These are phyloP conservation scores for Pseudozyma sp. DNA, from an alignment of 1,284 basidiomycete species.

Conservation along the genomic window DNA sequence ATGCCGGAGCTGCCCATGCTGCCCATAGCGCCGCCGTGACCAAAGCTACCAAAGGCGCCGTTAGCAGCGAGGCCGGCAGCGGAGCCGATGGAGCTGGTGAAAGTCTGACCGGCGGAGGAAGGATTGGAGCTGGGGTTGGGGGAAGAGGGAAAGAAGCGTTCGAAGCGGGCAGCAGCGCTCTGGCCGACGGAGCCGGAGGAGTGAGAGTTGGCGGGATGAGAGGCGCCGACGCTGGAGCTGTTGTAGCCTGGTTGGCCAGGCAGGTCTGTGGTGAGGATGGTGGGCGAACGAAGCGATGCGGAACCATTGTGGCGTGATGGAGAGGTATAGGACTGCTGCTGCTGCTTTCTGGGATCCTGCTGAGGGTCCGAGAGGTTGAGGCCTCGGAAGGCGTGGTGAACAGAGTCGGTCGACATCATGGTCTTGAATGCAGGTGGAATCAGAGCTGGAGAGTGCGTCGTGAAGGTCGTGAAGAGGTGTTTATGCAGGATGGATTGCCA, in stretches of 20 bases:
- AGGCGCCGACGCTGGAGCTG: constrained; percentile 8
- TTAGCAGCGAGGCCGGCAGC: constrained; percentile 38
- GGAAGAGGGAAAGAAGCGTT: constrained; percentile 59
- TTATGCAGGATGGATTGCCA: neutral
- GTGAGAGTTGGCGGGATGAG: constrained; percentile 12
- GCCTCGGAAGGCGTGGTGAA: constrained; percentile 38
- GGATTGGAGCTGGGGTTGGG: constrained; percentile 34
- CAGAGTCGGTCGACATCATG: constrained; percentile 48
- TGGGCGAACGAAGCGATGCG: constrained; percentile 40
- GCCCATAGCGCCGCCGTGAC: constrained; percentile 44
- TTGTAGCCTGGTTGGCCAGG: constrained; percentile 31
- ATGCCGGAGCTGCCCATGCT: constrained; percentile 32
- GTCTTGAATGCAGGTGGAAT: neutral
- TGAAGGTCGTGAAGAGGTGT: neutral
- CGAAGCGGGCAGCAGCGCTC: constrained; percentile 60
- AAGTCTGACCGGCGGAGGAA: constrained; percentile 37
- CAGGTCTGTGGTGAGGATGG: constrained; percentile 28
- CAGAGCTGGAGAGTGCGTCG: too few relatives aligned
- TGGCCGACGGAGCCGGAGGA: constrained; percentile 29
- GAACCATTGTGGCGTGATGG: constrained; percentile 23
- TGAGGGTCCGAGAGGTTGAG: constrained; percentile 39
- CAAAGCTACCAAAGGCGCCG: constrained; percentile 56
- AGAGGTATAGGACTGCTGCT: constrained; percentile 22
- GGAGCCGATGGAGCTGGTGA: constrained; percentile 41
- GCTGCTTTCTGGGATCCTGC: constrained; percentile 32